Conservation (phyloP, 2,329 filamentous ascomycete genomes). For the Aspergillus quadricinctus region DNA sequence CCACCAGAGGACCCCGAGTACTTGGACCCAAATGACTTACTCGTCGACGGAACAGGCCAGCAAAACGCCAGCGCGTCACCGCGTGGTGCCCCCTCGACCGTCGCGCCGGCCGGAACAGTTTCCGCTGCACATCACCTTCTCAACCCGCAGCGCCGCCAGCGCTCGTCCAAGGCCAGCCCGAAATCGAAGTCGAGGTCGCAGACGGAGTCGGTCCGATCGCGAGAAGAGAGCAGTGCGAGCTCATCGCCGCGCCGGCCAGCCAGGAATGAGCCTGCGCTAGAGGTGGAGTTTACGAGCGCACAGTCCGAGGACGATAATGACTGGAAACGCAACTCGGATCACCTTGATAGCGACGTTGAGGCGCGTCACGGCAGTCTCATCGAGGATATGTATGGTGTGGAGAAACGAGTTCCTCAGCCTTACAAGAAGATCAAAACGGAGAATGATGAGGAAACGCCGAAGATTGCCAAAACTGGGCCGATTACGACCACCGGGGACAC, state of each 20-base stretch:
- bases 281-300: slow-evolving; percentile 27
- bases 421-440: slow-evolving; percentile 62
- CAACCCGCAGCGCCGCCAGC: slow-evolving; percentile 14
- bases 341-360: slow-evolving; percentile 28
- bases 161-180: slow-evolving; percentile 4
- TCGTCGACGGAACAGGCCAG: slow-evolving; percentile 16
- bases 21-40: slow-evolving; percentile 20
- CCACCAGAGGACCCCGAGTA: slow-evolving; percentile 12
- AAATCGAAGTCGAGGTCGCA: slow-evolving; percentile 14
- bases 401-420: slow-evolving; percentile 59
- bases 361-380: slow-evolving; percentile 49
- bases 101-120: slow-evolving; percentile 23
- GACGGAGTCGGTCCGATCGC: slow-evolving; percentile 11
- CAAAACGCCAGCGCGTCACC: slow-evolving; percentile 14
- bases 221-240: slow-evolving; percentile 5
- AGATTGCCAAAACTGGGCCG: slow-evolving; percentile 37
- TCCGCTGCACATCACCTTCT: slow-evolving; percentile 18
- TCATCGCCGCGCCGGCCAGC: slow-evolving; percentile 8
- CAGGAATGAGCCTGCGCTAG: slow-evolving; percentile 15
- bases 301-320: slow-evolving; percentile 24
- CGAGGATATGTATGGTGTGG: slow-evolving; percentile 71
- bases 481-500: slow-evolving; percentile 49
- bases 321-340: slow-evolving; percentile 26
- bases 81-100: slow-evolving; percentile 8
- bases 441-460: slow-evolving; percentile 43